Percentiles rank a stretch among this genome's conserved stretches.
These are phyloP conservation scores for Boeremia exigua DNA, from an alignment of 2,329 filamentous ascomycete species.

Conservation along the genomic window DNA sequence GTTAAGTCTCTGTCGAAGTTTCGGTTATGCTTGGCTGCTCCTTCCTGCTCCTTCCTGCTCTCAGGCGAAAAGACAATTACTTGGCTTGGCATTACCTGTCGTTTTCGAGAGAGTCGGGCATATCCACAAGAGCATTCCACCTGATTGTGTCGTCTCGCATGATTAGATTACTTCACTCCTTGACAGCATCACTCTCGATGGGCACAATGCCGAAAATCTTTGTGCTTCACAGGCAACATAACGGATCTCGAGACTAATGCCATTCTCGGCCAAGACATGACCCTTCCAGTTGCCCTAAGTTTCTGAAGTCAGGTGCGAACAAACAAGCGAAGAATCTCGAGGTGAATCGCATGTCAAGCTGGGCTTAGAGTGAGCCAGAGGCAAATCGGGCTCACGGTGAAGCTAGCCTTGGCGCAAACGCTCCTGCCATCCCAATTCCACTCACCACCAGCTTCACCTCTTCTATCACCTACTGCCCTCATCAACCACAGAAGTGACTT, in stretches of 20 bases:
- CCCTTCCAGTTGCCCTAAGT: neutral
- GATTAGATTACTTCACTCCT: no score
- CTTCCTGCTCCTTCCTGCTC: neutral
- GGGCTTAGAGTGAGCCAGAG: neutral
- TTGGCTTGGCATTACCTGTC: no score
- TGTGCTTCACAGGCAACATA: no score
- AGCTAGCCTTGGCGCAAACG: constrained; percentile 10
- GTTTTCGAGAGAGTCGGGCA: no score
- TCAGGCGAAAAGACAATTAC: no score
- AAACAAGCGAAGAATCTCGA: neutral
- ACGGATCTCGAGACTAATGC: no score
- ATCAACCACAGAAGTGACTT: neutral
- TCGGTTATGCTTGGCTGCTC: neutral
- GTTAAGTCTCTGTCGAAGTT: neutral
- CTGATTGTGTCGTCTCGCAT: no score
- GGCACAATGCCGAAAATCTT: no score
- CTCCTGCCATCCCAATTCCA: neutral
- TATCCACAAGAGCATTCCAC: no score
- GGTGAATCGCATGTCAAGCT: neutral
- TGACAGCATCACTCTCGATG: no score
- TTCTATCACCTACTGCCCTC: neutral
- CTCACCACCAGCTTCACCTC: neutral
- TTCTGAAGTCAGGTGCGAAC: no score
- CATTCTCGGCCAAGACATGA: no score
- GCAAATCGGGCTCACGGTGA: neutral